These are phyloP conservation scores for Plasmodium chabaudi DNA, from an alignment of 169 alveolate genomes.

Conservation along the genomic window DNA sequence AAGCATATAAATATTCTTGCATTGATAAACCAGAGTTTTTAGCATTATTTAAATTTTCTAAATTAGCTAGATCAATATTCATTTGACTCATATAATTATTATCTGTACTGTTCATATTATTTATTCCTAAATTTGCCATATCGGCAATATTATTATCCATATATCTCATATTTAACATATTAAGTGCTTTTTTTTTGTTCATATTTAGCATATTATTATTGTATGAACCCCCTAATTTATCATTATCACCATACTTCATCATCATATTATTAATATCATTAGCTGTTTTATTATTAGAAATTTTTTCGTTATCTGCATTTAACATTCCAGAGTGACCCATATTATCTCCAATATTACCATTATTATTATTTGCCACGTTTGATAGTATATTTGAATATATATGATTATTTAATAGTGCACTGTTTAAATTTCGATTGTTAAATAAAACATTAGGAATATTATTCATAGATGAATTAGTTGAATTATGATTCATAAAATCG, in stretches of 20 bases:
- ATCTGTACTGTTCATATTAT: neutral
- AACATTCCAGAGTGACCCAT: neutral
- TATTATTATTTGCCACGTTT: conserved; percentile 81
- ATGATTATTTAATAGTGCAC: conserved; percentile 82
- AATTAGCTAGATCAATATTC: neutral
- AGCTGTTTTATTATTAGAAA: neutral
- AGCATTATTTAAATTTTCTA: neutral
- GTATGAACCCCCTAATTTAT: conserved; percentile 6
- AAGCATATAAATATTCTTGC: conserved; percentile 23
- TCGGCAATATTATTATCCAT: conserved; percentile 9
- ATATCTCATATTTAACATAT: conserved; percentile 8
- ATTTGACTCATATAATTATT: neutral
- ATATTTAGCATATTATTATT: conserved; percentile 30
- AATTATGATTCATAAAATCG: conserved; percentile 50
- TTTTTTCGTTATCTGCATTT: neutral
- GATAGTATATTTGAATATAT: conserved; percentile 83
- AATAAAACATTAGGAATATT: conserved; percentile 86
- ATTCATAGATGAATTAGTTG: conserved; percentile 82
- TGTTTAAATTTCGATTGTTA: conserved; percentile 85
- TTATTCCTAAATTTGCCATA: neutral
- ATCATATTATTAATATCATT: neutral
- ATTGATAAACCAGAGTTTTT: neutral
- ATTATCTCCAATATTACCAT: neutral
- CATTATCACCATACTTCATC: neutral
- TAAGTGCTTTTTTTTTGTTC: conserved; percentile 16